Conservation (phyloP, 768 basidiomycete genomes). For the Suillus subluteus region DNA sequence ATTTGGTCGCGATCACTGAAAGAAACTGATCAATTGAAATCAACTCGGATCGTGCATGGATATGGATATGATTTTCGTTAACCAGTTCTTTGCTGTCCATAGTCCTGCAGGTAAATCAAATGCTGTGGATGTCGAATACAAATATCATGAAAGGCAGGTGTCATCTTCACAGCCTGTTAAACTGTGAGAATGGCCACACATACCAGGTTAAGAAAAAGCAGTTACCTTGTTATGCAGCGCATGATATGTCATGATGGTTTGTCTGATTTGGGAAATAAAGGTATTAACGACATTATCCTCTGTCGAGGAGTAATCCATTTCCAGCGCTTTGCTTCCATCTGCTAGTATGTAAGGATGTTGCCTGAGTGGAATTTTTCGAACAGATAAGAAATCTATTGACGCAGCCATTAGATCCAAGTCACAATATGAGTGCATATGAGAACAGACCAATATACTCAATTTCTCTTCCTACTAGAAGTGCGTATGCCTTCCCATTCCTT, state of each 20-base stretch:
- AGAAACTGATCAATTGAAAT: too few species aligned
- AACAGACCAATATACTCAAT: constrained; percentile 80
- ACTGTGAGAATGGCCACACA: not conserved
- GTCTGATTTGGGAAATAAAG: constrained; percentile 60
- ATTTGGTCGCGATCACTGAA: too few species aligned
- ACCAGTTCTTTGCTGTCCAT: too few species aligned
- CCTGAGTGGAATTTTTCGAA: constrained; percentile 88
- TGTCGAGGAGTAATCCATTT: constrained; percentile 34
- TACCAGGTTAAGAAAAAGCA: not conserved
- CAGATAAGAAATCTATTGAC: constrained; percentile 77
- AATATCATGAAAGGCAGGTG: too few species aligned
- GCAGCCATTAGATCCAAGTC: not conserved
- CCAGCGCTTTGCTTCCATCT: constrained; percentile 23
- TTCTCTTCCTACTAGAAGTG: constrained; percentile 79
- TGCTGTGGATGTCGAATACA: too few species aligned
- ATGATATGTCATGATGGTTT: constrained; percentile 69
- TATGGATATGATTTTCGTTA: too few species aligned
- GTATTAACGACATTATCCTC: constrained; percentile 57
- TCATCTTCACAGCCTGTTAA: constrained; percentile 74
- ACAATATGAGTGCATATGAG: not conserved
- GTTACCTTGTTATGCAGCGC: constrained; percentile 83
- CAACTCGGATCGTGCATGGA: too few species aligned
- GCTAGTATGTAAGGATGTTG: constrained; percentile 49
- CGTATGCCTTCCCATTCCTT: constrained; percentile 81
- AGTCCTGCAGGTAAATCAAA: too few species aligned